A percentile compares a stretch with the other conserved stretches of the same genome.
Conservation (phyloP, 2,329 filamentous ascomycete species). For the Pseudocercospora cruenta region DNA sequence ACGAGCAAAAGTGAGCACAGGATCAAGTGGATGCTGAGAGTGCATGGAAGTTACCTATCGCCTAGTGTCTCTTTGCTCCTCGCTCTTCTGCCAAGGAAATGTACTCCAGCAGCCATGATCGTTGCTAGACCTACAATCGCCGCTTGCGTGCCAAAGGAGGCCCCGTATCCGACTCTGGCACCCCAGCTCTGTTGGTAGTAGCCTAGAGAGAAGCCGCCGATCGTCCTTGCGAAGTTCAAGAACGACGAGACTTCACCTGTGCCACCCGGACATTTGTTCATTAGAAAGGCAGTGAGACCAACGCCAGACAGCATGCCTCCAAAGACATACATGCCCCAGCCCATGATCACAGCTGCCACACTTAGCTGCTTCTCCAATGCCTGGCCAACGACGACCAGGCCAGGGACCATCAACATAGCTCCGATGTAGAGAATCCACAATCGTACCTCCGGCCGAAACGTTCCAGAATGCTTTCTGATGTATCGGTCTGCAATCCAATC, state of each 20-base stretch:
- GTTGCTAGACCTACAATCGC: slow-evolving; percentile 6
- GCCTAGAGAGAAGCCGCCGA: slow-evolving; percentile 13
- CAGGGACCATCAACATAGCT: slow-evolving; percentile 11
- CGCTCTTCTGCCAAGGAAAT: background rate
- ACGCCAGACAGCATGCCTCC: slow-evolving; percentile 6
- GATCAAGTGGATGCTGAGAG: too few relatives aligned
- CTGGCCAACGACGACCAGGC: slow-evolving; percentile 16
- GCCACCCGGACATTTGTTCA: slow-evolving; percentile 8
- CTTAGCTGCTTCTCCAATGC: slow-evolving; percentile 7
- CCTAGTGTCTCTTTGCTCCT: too few relatives aligned
- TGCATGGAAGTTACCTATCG: too few relatives aligned
- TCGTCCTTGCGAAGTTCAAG: slow-evolving; percentile 10
- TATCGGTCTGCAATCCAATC: background rate
- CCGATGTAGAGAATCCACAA: slow-evolving; percentile 25
- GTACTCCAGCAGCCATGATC: slow-evolving; percentile 41
- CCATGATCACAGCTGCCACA: slow-evolving; percentile 11
- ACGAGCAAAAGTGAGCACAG: too few relatives aligned
- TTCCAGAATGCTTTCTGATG: background rate
- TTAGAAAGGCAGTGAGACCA: slow-evolving; percentile 9
- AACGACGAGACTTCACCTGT: slow-evolving; percentile 7
- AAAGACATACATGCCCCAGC: slow-evolving; percentile 17
- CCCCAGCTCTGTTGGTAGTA: slow-evolving; percentile 18
- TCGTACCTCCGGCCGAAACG: background rate
- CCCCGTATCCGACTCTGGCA: background rate
- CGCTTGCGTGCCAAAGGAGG: slow-evolving; percentile 15